Percentiles rank a stretch among this genome's conserved stretches.
Conservation (phyloP, 73 alveolate genomes). For the Breviolum minutum region DNA sequence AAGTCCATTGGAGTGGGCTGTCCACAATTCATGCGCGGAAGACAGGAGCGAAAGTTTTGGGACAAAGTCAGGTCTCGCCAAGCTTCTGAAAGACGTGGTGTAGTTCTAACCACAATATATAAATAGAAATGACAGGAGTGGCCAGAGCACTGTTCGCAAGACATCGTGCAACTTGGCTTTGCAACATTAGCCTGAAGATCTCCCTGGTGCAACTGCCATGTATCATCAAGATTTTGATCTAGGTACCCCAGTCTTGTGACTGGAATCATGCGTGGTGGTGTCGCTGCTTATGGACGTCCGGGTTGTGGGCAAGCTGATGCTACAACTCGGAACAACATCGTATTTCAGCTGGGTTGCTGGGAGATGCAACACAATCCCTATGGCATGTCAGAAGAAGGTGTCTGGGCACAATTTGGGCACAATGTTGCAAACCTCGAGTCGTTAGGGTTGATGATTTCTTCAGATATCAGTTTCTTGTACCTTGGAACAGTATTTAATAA, state of each 20-base stretch:
- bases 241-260: constrained; percentile 82
- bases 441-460: no score
- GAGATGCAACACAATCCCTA: constrained; percentile 90
- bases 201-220: no score
- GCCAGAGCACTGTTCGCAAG: constrained; percentile 82
- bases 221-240: no score
- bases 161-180: constrained; percentile 58
- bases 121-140: constrained; percentile 53
- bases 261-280: constrained; percentile 87
- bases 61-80: neutral
- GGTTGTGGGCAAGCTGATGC: constrained; percentile 94
- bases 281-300: constrained; percentile 41
- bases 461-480: no score
- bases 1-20: constrained; percentile 79
- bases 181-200: no score
- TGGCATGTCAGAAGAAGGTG: constrained; percentile 94
- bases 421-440: no score
- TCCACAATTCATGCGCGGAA: constrained; percentile 93
- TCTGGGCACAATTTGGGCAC: neutral
- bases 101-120: neutral
- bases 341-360: constrained; percentile 93
- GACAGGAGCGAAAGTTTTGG: constrained; percentile 11
- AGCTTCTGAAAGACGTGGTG: neutral
- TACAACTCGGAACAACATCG: constrained; percentile 59
- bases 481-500: no score